Evolutionary conservation across 1,284 basidiomycete genomes (phyloP), one percentile per base, ranked within the genome.

Genomic region (Farysia itapuensis): DNA sequence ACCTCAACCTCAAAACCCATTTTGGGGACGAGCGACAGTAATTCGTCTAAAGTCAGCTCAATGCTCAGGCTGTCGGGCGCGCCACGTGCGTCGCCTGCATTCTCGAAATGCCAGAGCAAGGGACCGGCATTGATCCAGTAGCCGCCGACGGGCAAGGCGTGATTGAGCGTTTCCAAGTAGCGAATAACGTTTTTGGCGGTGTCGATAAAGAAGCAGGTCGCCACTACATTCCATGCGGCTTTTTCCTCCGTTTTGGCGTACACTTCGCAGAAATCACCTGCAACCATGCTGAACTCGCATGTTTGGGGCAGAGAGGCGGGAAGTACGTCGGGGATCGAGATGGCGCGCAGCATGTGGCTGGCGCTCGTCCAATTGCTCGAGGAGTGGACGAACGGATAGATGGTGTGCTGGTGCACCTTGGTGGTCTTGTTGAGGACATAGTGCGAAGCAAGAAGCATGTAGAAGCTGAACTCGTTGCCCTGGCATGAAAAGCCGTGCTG

Each of bases 171-270:
- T 33, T 76, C 74, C 15, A 76, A 53, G 33, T 75, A 76, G 8
- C 64, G 58, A 22, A 74, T 31, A 8, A 73, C 39, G 26, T 76
- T 76, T 20, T 61, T 60, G 30, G 74, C 90, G 5, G 93, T 97
- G 73, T 98, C 94, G 59, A 98, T 88, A 79, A 98, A 98, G 82
- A 96, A 98, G 77, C 91, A 97, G 0, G 94, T 98, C 52, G 95
- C 78, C 11, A 98, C 83, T 0, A 87, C 88, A 64, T 93, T 85
- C 90, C 90, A 98, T 56, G 85, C 78, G 13, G 85, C 87, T 15
- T 82, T 77, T 41, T 91, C 88, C 7, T 77, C 72, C 12, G 84
- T 82, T 56, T 59, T 67, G 11, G 60, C 58, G 39, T 70, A 72
- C n/a, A 72, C 60, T 24, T 73, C 56, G 37, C 72, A 51, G 26